Evolutionary conservation across 2,329 filamentous ascomycete genomes (phyloP).

Genomic region (Stenocarpella maydis): DNA sequence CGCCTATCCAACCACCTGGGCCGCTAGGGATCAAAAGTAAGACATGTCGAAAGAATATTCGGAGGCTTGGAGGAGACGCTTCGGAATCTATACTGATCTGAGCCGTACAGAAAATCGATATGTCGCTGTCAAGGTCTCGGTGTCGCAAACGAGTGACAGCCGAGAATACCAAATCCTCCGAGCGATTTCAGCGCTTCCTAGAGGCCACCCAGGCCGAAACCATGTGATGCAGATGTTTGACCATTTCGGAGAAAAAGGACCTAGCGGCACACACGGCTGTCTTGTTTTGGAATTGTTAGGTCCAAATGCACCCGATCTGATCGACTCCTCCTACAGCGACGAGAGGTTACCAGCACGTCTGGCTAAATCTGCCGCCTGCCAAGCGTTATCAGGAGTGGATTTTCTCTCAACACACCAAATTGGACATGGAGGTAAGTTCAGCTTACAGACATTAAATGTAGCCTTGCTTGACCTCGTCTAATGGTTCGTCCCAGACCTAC

Average conservation of each 20-base stretch:
- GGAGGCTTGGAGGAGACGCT: background rate
- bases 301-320: background rate
- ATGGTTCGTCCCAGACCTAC: background rate
- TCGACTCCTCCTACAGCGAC: background rate
- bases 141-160: background rate
- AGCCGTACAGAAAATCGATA: background rate
- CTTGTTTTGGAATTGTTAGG: background rate
- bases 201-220: background rate
- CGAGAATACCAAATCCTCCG: background rate
- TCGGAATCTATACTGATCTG: background rate
- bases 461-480: background rate
- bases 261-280: background rate
- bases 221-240: background rate
- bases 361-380: background rate
- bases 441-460: too few species aligned
- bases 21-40: constrained; percentile 2
- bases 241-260: background rate
- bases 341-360: background rate
- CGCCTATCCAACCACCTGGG: background rate
- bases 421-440: background rate
- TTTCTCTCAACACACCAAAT: background rate
- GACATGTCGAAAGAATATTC: background rate
- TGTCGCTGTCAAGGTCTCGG: background rate
- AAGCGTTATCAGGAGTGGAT: background rate
- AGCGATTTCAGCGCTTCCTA: background rate